Conservation (phyloP, 2,329 filamentous ascomycete species). For the Pleoardoris graminearum region DNA sequence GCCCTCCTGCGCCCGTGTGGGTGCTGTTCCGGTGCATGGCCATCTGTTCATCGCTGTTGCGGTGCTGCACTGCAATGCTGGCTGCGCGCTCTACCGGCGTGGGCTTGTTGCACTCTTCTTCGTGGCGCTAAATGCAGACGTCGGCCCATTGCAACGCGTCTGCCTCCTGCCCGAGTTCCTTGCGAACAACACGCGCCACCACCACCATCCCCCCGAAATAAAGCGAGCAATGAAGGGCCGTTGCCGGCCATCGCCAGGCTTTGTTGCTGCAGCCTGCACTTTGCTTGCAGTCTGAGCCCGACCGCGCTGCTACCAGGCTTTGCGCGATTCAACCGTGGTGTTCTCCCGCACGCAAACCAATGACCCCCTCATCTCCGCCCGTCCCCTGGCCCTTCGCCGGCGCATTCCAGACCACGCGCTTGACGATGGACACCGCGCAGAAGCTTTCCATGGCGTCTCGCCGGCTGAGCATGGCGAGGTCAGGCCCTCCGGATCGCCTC, state of each 20-base stretch:
- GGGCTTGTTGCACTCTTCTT: slow-evolving; percentile 5
- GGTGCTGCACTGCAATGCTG: background rate
- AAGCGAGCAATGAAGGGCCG: background rate
- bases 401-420: background rate
- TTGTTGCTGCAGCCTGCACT: slow-evolving; percentile 1
- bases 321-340: slow-evolving; percentile 2
- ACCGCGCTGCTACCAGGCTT: background rate
- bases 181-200: slow-evolving; percentile 7
- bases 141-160: background rate
- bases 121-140: slow-evolving; percentile 4
- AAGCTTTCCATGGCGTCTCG: background rate
- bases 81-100: background rate
- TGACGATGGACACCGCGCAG: background rate
- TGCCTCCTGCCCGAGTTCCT: background rate
- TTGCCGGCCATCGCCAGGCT: background rate
- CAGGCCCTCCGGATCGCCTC: slow-evolving; percentile 5
- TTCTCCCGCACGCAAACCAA: background rate
- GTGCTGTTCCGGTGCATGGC: background rate
- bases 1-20: background rate
- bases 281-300: background rate
- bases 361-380: no score
- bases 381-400: background rate
- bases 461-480: background rate
- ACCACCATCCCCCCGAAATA: background rate
- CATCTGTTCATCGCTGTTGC: background rate